Percentiles rank a stretch among this genome's conserved stretches.
Conservation (phyloP, 345 rosid genomes). For the Salix udensis region DNA sequence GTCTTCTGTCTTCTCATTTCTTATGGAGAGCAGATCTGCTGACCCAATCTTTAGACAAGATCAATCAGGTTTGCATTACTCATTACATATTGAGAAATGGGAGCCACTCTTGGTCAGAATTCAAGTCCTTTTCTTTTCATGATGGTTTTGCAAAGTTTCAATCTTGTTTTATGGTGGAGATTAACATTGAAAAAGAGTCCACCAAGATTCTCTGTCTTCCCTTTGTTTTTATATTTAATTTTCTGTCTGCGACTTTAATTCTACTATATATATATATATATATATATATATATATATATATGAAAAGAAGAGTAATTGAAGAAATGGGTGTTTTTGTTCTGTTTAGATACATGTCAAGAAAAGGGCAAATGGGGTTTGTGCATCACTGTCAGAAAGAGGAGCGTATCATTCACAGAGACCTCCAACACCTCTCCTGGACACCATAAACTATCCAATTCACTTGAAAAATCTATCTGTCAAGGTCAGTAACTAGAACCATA, state of each 20-base stretch:
- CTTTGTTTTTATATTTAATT: neutral
- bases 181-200: neutral
- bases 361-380: constrained; percentile 47
- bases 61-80: constrained; percentile 33
- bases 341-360: constrained; percentile 47
- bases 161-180: neutral
- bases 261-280: neutral
- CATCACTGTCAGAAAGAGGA: constrained; percentile 71
- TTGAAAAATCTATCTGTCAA: constrained; percentile 85
- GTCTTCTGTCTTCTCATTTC: constrained; percentile 37
- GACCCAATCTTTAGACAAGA: constrained; percentile 33
- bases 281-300: too few species aligned
- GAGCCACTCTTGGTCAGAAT: constrained; percentile 8
- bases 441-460: constrained; percentile 87
- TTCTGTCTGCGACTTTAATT: constrained; percentile 11
- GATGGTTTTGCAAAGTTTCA: neutral
- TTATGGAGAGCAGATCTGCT: constrained; percentile 48
- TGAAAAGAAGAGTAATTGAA: constrained; percentile 8
- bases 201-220: neutral
- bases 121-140: neutral
- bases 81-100: neutral
- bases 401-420: constrained; percentile 73
- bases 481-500: constrained; percentile 29
- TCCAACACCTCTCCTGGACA: constrained; percentile 89
- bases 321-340: constrained; percentile 24